Evolutionary conservation across 163 green algal genomes (phyloP).

Genomic region (Chlamydomonas reinhardtii): DNA sequence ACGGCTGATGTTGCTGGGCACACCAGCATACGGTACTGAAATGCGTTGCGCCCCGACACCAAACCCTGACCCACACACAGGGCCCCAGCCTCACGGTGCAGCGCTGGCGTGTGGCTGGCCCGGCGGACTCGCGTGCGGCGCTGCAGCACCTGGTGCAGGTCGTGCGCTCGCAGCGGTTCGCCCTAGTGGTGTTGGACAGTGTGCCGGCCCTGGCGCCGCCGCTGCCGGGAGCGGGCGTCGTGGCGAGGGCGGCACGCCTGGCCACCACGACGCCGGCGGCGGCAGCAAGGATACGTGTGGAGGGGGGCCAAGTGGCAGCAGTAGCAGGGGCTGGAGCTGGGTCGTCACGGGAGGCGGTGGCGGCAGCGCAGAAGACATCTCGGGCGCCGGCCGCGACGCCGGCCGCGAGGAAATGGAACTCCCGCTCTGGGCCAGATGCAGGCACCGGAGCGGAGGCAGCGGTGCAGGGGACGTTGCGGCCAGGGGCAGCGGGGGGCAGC

Average conservation of each 20-base stretch:
- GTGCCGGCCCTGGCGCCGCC: slow-evolving; percentile 23
- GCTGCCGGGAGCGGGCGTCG: neutral
- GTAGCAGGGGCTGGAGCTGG: neutral
- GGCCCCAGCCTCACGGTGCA: slow-evolving; percentile 4
- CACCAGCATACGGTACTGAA: too few species aligned
- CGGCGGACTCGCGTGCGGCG: neutral
- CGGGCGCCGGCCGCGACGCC: too few species aligned
- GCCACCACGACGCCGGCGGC: neutral
- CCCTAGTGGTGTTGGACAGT: slow-evolving; percentile 24
- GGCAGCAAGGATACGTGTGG: neutral
- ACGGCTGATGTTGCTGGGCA: too few species aligned
- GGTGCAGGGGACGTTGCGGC: too few species aligned
- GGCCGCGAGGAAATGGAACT: too few species aligned
- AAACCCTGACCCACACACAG: neutral
- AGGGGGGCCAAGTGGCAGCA: neutral
- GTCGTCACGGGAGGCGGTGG: neutral
- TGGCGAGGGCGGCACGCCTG: neutral
- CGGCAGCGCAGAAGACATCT: too few species aligned
- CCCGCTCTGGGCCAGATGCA: too few species aligned
- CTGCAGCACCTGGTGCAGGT: neutral
- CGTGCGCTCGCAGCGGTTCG: slow-evolving; percentile 12
- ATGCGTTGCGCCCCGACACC: too few species aligned
- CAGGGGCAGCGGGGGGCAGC: too few species aligned
- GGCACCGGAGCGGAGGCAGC: too few species aligned
- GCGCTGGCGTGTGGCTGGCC: neutral